Percentiles rank a stretch among this genome's conserved stretches.
phyloP scores from a whole-genome alignment of 805 yeast species.

The Sugiyamaella americana region DNA sequence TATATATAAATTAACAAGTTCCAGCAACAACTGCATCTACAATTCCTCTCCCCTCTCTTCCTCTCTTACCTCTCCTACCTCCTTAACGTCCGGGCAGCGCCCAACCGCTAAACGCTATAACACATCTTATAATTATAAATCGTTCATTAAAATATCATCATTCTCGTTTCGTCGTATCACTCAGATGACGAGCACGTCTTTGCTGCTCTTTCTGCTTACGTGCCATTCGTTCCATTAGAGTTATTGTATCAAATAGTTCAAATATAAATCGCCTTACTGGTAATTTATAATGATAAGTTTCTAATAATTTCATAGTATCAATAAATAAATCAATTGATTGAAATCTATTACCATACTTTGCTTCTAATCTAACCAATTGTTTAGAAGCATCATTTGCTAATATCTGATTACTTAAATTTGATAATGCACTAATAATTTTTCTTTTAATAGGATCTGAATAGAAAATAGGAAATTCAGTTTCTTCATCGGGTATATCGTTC shows the following conservation, averaged over 20 bases:
- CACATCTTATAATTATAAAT: too few species aligned
- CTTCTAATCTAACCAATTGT: slow-evolving; percentile 50
- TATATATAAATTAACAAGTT: too few species aligned
- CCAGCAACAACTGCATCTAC: too few species aligned
- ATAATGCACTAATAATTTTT: slow-evolving; percentile 33
- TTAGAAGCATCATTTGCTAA: slow-evolving; percentile 49
- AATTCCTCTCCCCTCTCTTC: too few species aligned
- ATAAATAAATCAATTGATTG: slow-evolving; percentile 50
- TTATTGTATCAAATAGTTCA: slow-evolving; percentile 53
- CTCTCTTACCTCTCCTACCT: too few species aligned
- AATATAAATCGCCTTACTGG: slow-evolving; percentile 59
- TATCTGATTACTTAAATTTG: slow-evolving; percentile 52
- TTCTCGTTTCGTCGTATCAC: not conserved
- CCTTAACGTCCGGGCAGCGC: too few species aligned
- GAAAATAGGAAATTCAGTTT: slow-evolving; percentile 19
- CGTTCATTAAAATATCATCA: too few species aligned
- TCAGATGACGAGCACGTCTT: slow-evolving; percentile 5
- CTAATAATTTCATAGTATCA: slow-evolving; percentile 47
- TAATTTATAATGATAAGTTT: slow-evolving; percentile 53
- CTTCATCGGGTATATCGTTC: slow-evolving; percentile 6
- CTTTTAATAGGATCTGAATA: slow-evolving; percentile 19
- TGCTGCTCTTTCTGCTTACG: slow-evolving; percentile 20
- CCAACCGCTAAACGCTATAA: too few species aligned
- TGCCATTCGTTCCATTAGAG: slow-evolving; percentile 47
- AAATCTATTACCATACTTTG: slow-evolving; percentile 46